phyloP scores from a whole-genome alignment of 1,139 yeast genomes.

The Suhomyces taliae region DNA sequence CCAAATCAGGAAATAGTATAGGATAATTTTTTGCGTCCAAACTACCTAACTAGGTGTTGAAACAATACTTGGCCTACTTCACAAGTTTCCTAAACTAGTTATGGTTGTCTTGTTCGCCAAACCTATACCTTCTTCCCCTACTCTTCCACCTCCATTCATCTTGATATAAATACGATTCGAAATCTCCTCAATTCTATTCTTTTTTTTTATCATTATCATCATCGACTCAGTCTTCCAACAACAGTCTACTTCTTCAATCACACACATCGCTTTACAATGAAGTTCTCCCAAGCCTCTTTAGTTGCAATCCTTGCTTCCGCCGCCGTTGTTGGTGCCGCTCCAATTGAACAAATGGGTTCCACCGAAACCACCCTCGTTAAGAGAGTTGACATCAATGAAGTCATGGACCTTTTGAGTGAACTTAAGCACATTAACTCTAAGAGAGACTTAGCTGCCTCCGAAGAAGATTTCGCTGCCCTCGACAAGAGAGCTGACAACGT shows the following conservation, averaged over 20 bases:
- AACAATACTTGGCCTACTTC: not conserved
- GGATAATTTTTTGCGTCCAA: constrained; percentile 5
- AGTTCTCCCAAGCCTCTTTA: constrained; percentile 44
- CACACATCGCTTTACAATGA: constrained; percentile 28
- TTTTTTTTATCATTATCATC: constrained; percentile 10
- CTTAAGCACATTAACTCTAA: constrained; percentile 32
- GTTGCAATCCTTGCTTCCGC: constrained; percentile 45
- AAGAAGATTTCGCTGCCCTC: constrained; percentile 27
- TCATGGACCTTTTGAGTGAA: constrained; percentile 36
- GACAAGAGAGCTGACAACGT: constrained; percentile 42
- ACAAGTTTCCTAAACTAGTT: constrained; percentile 12
- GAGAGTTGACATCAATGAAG: constrained; percentile 39
- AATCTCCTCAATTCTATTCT: not conserved
- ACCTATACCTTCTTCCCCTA: not conserved
- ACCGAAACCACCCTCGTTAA: constrained; percentile 30
- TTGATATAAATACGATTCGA: constrained; percentile 7
- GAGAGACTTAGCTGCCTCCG: constrained; percentile 30
- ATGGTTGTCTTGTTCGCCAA: not conserved
- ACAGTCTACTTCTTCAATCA: constrained; percentile 1
- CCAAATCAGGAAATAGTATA: constrained; percentile 11
- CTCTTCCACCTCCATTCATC: not conserved
- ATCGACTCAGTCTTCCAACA: constrained; percentile 5
- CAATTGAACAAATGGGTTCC: constrained; percentile 22
- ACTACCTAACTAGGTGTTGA: constrained; percentile 8
- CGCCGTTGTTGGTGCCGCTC: constrained; percentile 43